Conservation (phyloP, 2,329 filamentous ascomycete species). For the Phaeophleospora eucalypticola region DNA sequence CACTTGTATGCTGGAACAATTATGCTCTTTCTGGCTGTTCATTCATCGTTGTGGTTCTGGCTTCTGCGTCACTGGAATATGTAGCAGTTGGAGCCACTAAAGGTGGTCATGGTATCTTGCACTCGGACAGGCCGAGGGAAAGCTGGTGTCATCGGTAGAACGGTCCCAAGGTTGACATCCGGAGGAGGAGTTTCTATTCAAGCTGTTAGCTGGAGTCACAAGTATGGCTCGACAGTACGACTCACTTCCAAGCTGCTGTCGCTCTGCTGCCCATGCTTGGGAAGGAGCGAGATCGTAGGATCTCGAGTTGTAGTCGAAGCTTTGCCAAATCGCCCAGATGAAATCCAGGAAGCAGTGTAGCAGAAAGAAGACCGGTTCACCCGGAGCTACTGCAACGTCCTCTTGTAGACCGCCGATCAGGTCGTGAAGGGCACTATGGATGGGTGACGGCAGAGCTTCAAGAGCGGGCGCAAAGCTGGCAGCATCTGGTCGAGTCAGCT, state of each 20-base stretch:
- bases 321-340: conserved; percentile 49
- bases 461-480: neutral
- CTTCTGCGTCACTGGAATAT: neutral
- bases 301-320: conserved; percentile 36
- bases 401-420: conserved; percentile 41
- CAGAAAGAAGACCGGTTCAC: conserved; percentile 47
- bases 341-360: conserved; percentile 44
- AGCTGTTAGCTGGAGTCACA: no score
- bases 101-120: neutral
- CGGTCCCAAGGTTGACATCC: neutral
- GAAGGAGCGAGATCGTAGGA: neutral
- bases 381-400: conserved; percentile 43
- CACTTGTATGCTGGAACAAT: neutral
- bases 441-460: conserved; percentile 2
- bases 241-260: neutral
- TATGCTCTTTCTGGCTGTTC: neutral
- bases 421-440: conserved; percentile 10
- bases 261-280: neutral
- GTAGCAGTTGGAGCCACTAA: neutral
- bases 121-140: neutral
- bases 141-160: neutral
- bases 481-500: neutral
- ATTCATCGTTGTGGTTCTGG: neutral
- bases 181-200: neutral
- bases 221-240: no score